These are phyloP conservation scores for Orbilia oligospora DNA, from an alignment of 2,329 filamentous ascomycete genomes.

Conservation along the genomic window DNA sequence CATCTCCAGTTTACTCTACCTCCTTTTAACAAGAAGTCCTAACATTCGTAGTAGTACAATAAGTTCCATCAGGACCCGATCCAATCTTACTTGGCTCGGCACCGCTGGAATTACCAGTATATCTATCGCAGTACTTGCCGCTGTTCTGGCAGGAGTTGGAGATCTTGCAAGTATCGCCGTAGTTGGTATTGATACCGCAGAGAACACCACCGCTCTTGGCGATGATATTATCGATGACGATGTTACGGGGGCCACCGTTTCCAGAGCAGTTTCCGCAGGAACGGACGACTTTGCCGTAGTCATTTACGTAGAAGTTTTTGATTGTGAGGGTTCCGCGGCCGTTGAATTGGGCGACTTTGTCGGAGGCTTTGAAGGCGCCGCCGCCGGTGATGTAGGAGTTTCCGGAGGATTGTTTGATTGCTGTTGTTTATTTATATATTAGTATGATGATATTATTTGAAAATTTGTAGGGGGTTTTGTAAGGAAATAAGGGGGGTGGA, in stretches of 20 bases:
- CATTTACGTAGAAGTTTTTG: slow-evolving; percentile 59
- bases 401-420: slow-evolving; percentile 49
- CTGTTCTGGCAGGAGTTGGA: slow-evolving; percentile 65
- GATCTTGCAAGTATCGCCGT: slow-evolving; percentile 65
- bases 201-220: slow-evolving; percentile 68
- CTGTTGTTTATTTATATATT: background rate
- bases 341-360: slow-evolving; percentile 71
- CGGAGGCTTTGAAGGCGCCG: slow-evolving; percentile 69
- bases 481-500: background rate
- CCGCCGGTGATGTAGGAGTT: slow-evolving; percentile 68
- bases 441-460: background rate
- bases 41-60: slow-evolving; percentile 64
- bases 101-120: slow-evolving; percentile 67
- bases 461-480: background rate
- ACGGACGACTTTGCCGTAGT: slow-evolving; percentile 71
- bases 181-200: slow-evolving; percentile 68
- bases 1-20: background rate
- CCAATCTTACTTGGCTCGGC: slow-evolving; percentile 67
- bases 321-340: slow-evolving; percentile 69
- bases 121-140: slow-evolving; percentile 66
- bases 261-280: slow-evolving; percentile 70
- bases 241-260: slow-evolving; percentile 63
- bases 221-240: slow-evolving; percentile 68
- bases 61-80: slow-evolving; percentile 66
- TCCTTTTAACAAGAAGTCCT: slow-evolving; percentile 58